Evolutionary conservation across 257 asterid genomes (phyloP), one percentile per base, ranked within the genome.

Genomic region (Solanum paucissectum): DNA sequence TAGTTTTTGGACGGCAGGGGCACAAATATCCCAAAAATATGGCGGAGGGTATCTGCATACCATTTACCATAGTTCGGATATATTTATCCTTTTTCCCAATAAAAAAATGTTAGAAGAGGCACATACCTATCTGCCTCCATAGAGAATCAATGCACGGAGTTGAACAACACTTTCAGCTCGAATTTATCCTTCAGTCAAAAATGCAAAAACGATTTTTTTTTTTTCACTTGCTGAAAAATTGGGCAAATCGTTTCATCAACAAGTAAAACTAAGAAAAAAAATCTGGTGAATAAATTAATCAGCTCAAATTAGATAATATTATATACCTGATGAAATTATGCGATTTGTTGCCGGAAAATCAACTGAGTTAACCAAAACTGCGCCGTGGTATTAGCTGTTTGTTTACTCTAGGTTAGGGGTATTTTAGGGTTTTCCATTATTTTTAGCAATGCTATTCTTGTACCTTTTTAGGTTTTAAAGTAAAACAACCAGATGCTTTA

Each of bases 41-140:
- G 49, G 0, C 14, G 49, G 0, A 42, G 1, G 46, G 13, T 40
- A 40, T 40, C 1, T 40, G 1, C 44, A 9, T 40, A 40, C 0
- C 1, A 40, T 40, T 40, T 40, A 0, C 1, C 46, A 40, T 40
- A 40, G 12, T 40, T 9, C 1, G 12, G 4, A 0, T 9, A 40
- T 40, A 40, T 42, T 42, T 42, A 42, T 42, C 14, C 49, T 42
- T 42, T 42, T 11, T 42, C 4, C 49, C 49, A 42, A 42, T 42
- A 3, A 42, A 3, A 42, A 14, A 77, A 77, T n/a, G 25, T 27
- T 18, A 72, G 27, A 38, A 33, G 11, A 46, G 13, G n/a, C 40
- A 72, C 44, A 72, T 84, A 88, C 90, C 90, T 88, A 27, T 88
- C 75, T 71, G 81, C 69, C 27, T 88, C 90, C 90, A 88, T 88